Conservation (phyloP, 768 basidiomycete species). For the Nidula microcarpa region DNA sequence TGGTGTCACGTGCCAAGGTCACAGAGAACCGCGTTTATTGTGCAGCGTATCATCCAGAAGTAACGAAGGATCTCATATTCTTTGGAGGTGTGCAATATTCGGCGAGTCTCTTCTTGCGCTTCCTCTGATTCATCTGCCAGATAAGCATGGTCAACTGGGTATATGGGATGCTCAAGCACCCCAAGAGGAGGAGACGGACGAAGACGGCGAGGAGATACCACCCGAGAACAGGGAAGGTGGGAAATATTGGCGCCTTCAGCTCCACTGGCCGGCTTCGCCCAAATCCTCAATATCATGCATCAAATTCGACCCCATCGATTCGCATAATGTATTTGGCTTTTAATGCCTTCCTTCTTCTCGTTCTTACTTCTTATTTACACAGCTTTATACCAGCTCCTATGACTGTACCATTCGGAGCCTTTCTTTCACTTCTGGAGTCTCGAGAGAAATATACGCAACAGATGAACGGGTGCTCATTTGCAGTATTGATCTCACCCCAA, state of each 20-base stretch:
- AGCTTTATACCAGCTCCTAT: slow-evolving; percentile 83
- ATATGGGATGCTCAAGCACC: slow-evolving; percentile 84
- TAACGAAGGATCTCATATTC: slow-evolving; percentile 79
- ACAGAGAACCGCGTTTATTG: slow-evolving; percentile 73
- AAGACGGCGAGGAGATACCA: slow-evolving; percentile 42
- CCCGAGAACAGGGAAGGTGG: slow-evolving; percentile 55
- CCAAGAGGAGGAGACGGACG: slow-evolving; percentile 60
- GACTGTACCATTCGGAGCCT: slow-evolving; percentile 74
- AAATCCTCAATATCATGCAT: slow-evolving; percentile 78
- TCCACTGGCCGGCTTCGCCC: slow-evolving; percentile 80
- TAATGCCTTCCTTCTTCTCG: background rate
- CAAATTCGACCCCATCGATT: slow-evolving; percentile 72
- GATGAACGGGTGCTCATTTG: slow-evolving; percentile 57
- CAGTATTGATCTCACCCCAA: slow-evolving; percentile 66
- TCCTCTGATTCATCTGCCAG: slow-evolving; percentile 29
- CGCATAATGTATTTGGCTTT: slow-evolving; percentile 53
- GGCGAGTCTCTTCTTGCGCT: background rate
- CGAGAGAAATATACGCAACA: slow-evolving; percentile 63
- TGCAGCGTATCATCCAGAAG: slow-evolving; percentile 78
- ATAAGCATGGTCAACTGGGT: slow-evolving; percentile 80
- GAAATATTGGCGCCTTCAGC: slow-evolving; percentile 75
- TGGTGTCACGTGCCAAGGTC: slow-evolving; percentile 80
- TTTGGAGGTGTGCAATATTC: slow-evolving; percentile 59
- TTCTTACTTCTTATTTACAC: background rate
- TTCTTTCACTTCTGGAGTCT: slow-evolving; percentile 70